A percentile compares a stretch with the other conserved stretches of the same genome.
Conservation (phyloP, 2,329 filamentous ascomycete genomes). For the Pseudogymnoascus sp. region DNA sequence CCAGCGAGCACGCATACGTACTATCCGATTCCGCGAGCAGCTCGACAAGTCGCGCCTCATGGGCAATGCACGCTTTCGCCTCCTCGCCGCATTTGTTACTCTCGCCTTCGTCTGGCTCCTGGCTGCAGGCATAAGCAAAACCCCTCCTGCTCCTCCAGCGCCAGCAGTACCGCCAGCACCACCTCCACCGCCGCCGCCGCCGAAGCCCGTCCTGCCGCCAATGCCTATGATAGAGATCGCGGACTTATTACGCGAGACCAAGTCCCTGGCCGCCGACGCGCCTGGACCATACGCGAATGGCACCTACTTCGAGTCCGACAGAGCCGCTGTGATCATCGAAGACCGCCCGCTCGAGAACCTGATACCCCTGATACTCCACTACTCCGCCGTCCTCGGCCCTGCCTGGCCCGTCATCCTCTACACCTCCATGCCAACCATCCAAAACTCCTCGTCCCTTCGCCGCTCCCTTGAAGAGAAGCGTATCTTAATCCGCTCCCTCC, state of each 20-base stretch:
- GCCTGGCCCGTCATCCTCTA: slow-evolving; percentile 36
- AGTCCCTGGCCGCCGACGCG: background rate
- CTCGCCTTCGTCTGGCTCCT: slow-evolving; percentile 1
- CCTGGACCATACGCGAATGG: background rate
- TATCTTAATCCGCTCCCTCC: slow-evolving; percentile 32
- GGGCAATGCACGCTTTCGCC: slow-evolving; percentile 1
- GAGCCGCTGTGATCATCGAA: slow-evolving; percentile 31
- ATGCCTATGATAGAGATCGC: background rate
- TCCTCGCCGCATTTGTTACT: background rate
- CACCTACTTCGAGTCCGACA: slow-evolving; percentile 12
- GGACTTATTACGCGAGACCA: background rate
- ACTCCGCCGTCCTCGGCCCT: slow-evolving; percentile 32
- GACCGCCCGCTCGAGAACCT: slow-evolving; percentile 25
- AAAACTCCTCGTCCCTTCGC: slow-evolving; percentile 26
- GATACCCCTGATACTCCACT: slow-evolving; percentile 31
- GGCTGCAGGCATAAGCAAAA: background rate
- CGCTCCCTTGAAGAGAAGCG: slow-evolving; percentile 26
- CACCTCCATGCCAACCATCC: slow-evolving; percentile 25
- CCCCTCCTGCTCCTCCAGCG: background rate
- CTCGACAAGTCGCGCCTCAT: background rate
- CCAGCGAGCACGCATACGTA: background rate
- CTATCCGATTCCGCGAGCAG: background rate
- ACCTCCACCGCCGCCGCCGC: background rate
- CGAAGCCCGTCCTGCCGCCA: background rate
- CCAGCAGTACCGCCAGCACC: background rate